phyloP scores from a whole-genome alignment of 331 rosid species.

The Rosa hybrid region DNA sequence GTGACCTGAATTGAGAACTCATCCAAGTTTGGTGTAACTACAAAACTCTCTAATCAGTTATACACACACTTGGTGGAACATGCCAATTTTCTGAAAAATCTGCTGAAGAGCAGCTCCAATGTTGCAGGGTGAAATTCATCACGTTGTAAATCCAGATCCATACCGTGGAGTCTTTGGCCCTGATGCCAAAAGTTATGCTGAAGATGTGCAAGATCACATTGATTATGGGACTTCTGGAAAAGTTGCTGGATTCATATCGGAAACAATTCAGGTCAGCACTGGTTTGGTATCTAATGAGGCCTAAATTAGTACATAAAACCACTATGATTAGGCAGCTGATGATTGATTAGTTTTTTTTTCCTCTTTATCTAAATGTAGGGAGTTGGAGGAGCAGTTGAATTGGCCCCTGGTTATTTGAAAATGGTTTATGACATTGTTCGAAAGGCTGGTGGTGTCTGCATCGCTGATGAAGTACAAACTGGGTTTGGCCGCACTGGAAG shows the following conservation, averaged over 20 bases:
- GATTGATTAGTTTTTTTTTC: not conserved
- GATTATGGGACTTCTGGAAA: conserved; percentile 84
- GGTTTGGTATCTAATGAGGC: conserved; percentile 6
- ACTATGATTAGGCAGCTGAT: not conserved
- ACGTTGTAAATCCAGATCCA: conserved; percentile 86
- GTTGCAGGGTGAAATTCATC: conserved; percentile 85
- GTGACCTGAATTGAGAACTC: not conserved
- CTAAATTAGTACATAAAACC: not conserved
- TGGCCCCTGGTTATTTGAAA: conserved; percentile 91
- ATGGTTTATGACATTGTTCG: conserved; percentile 72
- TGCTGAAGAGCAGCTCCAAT: conserved; percentile 25
- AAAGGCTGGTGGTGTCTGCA: conserved; percentile 95
- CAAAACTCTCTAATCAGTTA: conserved; percentile 5
- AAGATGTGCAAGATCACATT: conserved; percentile 85
- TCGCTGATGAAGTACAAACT: conserved; percentile 98
- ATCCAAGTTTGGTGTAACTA: not conserved
- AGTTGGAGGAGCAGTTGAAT: conserved; percentile 92
- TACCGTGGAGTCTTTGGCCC: conserved; percentile 81
- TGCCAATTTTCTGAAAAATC: conserved; percentile 17
- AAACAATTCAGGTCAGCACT: conserved; percentile 76
- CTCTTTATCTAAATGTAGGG: conserved; percentile 46
- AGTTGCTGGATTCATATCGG: conserved; percentile 90
- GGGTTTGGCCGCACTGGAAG: conserved; percentile 97
- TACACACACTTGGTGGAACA: conserved; percentile 6
- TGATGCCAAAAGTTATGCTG: conserved; percentile 65